A percentile compares a stretch with the other conserved stretches of the same genome.
Conservation (phyloP, 148 eudicot genomes). For the Beta vulgaris region DNA sequence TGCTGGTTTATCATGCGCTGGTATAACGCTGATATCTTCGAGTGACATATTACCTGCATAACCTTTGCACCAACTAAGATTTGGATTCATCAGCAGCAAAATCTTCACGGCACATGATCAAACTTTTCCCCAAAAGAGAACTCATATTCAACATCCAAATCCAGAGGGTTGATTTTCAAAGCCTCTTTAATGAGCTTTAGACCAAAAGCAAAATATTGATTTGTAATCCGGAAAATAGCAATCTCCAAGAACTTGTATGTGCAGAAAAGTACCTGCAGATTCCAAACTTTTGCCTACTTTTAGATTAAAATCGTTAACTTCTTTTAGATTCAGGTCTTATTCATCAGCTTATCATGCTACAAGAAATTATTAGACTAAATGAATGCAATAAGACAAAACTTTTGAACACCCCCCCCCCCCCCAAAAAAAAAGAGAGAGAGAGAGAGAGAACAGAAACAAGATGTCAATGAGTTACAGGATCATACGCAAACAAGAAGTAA, state of each 20-base stretch:
- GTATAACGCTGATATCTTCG: constrained; percentile 1
- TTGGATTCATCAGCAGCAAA: constrained; percentile 15
- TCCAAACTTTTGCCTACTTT: constrained; percentile 3
- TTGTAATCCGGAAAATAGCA: constrained; percentile 5
- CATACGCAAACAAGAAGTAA: constrained; percentile 2
- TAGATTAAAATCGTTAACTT: too few relatives aligned
- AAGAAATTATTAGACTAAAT: constrained; percentile 7
- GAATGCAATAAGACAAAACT: too few relatives aligned
- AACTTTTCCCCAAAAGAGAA: neutral
- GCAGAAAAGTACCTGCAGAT: constrained; percentile 1
- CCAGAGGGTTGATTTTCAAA: neutral
- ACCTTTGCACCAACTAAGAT: constrained; percentile 16
- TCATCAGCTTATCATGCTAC: neutral
- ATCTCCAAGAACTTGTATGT: constrained; percentile 5
- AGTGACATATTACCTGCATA: constrained; percentile 20
- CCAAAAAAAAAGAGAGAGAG: neutral
- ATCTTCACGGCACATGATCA: constrained; percentile 13
- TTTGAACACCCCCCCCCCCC: too few relatives aligned
- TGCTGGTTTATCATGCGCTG: constrained; percentile 10
- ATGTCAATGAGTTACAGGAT: neutral
- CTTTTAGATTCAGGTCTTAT: neutral
- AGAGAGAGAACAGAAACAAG: too few relatives aligned
- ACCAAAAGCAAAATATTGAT: neutral
- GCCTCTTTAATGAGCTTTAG: neutral
- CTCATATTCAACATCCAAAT: constrained; percentile 14